These are phyloP conservation scores for Penicillium digitatum DNA, from an alignment of 2,329 filamentous ascomycete genomes.

Conservation along the genomic window DNA sequence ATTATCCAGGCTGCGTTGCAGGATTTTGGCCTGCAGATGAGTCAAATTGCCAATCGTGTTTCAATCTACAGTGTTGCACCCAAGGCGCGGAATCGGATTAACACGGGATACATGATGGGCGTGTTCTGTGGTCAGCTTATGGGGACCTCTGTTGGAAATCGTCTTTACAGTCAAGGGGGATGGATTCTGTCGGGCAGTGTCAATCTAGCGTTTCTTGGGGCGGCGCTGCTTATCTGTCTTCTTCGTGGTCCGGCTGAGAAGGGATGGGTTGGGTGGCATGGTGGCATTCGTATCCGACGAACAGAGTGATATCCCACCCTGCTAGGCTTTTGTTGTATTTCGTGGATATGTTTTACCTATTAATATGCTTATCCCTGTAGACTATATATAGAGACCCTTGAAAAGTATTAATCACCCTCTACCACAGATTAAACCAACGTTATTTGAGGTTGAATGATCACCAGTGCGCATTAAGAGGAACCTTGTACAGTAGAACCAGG, in stretches of 20 bases:
- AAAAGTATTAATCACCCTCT: no score
- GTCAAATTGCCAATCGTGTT: constrained; percentile 64
- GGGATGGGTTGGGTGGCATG: constrained; percentile 59
- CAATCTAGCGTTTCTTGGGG: constrained; percentile 53
- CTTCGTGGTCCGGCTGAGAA: constrained; percentile 54
- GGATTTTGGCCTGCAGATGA: constrained; percentile 69
- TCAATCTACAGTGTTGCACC: constrained; percentile 69
- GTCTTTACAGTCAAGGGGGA: constrained; percentile 53
- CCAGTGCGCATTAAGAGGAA: not conserved
- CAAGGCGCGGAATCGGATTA: constrained; percentile 68
- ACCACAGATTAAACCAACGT: not conserved
- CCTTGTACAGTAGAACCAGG: not conserved
- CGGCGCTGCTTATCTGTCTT: constrained; percentile 47
- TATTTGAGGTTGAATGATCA: not conserved
- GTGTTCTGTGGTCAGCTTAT: constrained; percentile 72
- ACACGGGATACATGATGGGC: constrained; percentile 76
- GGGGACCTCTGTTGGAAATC: constrained; percentile 60
- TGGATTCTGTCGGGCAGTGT: constrained; percentile 57
- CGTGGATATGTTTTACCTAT: not conserved
- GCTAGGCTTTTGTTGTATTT: not conserved
- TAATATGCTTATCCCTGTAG: not conserved
- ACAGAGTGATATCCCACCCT: not conserved
- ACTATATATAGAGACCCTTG: not conserved
- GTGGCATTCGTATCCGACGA: constrained; percentile 50
- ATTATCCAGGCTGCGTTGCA: constrained; percentile 67